Conservation (phyloP, 2,329 filamentous ascomycete species). For the Rugonectria rugulosa region DNA sequence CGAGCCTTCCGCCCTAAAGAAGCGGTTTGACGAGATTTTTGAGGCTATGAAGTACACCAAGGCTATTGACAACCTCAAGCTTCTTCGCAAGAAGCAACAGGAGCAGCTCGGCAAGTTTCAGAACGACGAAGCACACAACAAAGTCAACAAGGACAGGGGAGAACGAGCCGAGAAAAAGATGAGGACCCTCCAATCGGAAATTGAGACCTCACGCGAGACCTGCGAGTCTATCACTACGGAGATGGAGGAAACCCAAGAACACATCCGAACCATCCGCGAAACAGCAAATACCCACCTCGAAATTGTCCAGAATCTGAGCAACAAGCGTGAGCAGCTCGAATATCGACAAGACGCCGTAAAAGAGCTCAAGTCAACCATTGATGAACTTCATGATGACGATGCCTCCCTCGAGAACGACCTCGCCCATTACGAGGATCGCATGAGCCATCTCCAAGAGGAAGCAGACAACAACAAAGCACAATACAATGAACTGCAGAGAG, state of each 20-base stretch:
- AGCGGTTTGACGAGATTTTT: constrained; percentile 97
- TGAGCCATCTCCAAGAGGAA: constrained; percentile 70
- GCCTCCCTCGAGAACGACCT: constrained; percentile 75
- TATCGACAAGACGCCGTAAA: constrained; percentile 75
- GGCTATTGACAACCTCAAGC: constrained; percentile 93
- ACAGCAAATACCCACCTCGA: constrained; percentile 77
- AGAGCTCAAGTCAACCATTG: constrained; percentile 75
- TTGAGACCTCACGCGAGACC: constrained; percentile 66
- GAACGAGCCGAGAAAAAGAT: constrained; percentile 74
- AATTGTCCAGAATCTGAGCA: constrained; percentile 77
- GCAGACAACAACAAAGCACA: constrained; percentile 67
- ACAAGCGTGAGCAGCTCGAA: constrained; percentile 77
- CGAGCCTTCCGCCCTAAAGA: constrained; percentile 84
- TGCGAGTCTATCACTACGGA: constrained; percentile 65
- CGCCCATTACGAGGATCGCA: constrained; percentile 78
- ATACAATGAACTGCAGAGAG: constrained; percentile 69
- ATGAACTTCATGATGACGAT: constrained; percentile 81
- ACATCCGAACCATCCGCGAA: constrained; percentile 72
- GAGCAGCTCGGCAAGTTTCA: constrained; percentile 77
- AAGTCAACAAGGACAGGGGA: constrained; percentile 84
- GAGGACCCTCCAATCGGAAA: constrained; percentile 70
- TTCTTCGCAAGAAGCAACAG: constrained; percentile 82
- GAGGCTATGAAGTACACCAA: constrained; percentile 97
- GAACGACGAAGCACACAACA: constrained; percentile 78
- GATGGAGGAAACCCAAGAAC: constrained; percentile 65